phyloP scores from a whole-genome alignment of 257 asterid genomes.

The Jacaranda copaia region DNA sequence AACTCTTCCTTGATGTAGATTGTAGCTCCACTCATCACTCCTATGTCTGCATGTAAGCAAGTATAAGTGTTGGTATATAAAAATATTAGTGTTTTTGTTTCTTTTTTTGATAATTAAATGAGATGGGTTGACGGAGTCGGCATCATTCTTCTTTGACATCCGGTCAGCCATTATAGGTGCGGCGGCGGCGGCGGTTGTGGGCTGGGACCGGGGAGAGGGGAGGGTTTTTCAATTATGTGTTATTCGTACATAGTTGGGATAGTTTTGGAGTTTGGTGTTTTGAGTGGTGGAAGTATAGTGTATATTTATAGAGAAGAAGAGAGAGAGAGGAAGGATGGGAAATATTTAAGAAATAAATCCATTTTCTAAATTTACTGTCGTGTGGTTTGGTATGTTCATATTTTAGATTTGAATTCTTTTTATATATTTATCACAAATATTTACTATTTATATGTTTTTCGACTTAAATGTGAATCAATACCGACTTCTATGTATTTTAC shows the following conservation, averaged over 20 bases:
- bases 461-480: no score
- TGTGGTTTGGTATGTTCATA: no score
- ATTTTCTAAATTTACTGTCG: background rate
- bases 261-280: background rate
- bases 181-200: background rate
- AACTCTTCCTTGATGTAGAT: constrained; percentile 60
- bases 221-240: background rate
- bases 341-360: background rate
- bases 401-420: no score
- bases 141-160: constrained; percentile 31
- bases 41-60: constrained; percentile 68
- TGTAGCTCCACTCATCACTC: constrained; percentile 96
- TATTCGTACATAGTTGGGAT: constrained; percentile 3
- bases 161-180: constrained; percentile 38
- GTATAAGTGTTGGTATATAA: background rate
- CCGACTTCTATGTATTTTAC: no score
- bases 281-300: constrained; percentile 19
- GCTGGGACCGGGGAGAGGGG: background rate
- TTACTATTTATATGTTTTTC: no score
- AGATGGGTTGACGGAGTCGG: constrained; percentile 33
- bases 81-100: background rate
- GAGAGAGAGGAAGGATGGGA: background rate
- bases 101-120: background rate
- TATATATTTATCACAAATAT: no score
- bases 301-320: constrained; percentile 22